These are phyloP conservation scores for Leishmania martiniquensis DNA, from an alignment of 208 protist species.

Conservation along the genomic window DNA sequence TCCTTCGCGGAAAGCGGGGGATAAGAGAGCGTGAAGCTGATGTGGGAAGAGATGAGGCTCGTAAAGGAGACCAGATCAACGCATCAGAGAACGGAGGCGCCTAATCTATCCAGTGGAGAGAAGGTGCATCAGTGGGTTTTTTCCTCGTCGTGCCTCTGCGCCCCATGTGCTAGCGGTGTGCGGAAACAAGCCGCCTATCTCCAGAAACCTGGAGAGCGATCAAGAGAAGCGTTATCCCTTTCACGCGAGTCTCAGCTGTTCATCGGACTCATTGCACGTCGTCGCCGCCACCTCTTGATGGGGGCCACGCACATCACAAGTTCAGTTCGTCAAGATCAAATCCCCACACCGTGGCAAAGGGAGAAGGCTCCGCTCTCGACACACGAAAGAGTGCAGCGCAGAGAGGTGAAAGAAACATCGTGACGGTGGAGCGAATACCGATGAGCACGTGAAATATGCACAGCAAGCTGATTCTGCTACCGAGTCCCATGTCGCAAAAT, in stretches of 20 bases:
- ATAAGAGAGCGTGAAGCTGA: too few relatives aligned
- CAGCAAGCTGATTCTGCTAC: conserved; percentile 59
- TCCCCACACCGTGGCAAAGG: conserved; percentile 16
- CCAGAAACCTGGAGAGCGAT: too few relatives aligned
- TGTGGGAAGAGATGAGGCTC: background rate
- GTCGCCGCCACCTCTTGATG: background rate
- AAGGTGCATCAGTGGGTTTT: too few relatives aligned
- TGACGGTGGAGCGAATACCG: conserved; percentile 55
- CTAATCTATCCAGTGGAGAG: background rate
- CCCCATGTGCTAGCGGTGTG: background rate
- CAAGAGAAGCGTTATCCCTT: too few relatives aligned
- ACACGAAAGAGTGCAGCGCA: conserved; percentile 18
- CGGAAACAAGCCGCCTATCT: too few relatives aligned
- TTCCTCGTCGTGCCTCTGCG: background rate
- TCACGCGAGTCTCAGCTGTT: too few relatives aligned
- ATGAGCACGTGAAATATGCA: conserved; percentile 81
- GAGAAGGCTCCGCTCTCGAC: conserved; percentile 9
- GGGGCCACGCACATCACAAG: background rate
- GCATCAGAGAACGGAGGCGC: background rate
- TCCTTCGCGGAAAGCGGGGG: too few relatives aligned
- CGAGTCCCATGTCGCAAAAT: conserved; percentile 64
- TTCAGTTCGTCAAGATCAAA: conserved; percentile 11
- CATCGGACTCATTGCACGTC: too few relatives aligned
- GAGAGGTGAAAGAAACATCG: conserved; percentile 52
- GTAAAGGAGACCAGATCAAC: background rate